These are phyloP conservation scores for Eimeria maxima DNA, from an alignment of 169 alveolate genomes.

Conservation along the genomic window DNA sequence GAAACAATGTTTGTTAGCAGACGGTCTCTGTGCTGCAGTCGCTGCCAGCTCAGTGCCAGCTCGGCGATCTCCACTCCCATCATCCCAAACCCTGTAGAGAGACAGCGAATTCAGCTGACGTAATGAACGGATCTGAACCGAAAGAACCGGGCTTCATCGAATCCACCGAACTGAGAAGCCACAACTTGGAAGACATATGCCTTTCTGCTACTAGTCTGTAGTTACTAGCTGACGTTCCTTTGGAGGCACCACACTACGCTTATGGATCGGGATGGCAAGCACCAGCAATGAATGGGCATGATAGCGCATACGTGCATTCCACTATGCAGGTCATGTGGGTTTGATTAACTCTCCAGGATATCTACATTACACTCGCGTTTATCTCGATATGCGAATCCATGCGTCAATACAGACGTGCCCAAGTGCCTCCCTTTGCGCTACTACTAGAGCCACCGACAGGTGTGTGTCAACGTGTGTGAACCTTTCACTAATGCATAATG, in stretches of 20 bases:
- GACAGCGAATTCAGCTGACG: background rate
- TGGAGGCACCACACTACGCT: background rate
- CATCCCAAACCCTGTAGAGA: constrained; percentile 88
- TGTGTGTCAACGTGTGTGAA: background rate
- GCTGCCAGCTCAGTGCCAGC: constrained; percentile 90
- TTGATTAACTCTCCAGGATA: too few species aligned
- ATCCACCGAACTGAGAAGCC: background rate
- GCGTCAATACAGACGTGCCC: background rate
- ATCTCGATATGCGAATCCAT: background rate
- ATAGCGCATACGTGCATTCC: background rate
- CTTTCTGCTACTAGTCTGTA: too few species aligned
- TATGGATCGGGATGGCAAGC: background rate
- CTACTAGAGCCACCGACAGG: background rate
- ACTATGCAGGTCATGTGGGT: background rate
- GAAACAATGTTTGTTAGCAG: constrained; percentile 88
- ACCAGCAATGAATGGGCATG: background rate
- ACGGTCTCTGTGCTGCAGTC: constrained; percentile 89
- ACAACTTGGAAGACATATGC: background rate
- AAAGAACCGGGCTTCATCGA: background rate
- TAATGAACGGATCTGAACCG: background rate
- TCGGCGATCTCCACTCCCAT: constrained; percentile 91
- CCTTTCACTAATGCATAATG: background rate
- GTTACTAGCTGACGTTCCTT: too few species aligned
- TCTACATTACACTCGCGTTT: background rate
- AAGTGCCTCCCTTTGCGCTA: background rate